Evolutionary conservation across 2,329 filamentous ascomycete species (phyloP), one percentile per base, ranked within the genome.

Genomic region (Fusarium xyrophilum): DNA sequence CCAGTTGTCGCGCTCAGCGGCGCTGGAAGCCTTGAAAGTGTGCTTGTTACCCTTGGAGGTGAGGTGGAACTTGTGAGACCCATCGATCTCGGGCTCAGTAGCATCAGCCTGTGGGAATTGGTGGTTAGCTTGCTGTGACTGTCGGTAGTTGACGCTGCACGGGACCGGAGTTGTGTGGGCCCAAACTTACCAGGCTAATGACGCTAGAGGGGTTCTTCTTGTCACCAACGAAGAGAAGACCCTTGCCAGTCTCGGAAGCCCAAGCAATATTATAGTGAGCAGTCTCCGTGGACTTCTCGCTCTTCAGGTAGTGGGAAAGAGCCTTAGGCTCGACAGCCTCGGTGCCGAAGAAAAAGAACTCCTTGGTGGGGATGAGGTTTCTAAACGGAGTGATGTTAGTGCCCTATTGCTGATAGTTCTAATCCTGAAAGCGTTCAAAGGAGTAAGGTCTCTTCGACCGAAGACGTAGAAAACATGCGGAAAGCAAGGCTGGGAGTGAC

Each of bases 221-320:
- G 82, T 97, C 91, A 76, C 91, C 90, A 81, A 93, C 92, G 86
- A 96, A 97, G 42, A 98, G 85, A 23, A 98, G 91, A 77, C 96
- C 96, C 86, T 97, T 97, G 80, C 95, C 95, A 63, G 95, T 97
- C 85, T 97, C 89, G 73, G 89, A 89, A 68, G 95, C 93, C 93
- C 96, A 97, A 36, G 96, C 91, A 73, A 89, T 91, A 74, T 91
- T 91, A 71, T 92, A 86, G 83, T 96, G 91, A 65, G 91, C 90
- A 71, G 90, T 80, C 66, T 86, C 85, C 56, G 89, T 85, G 59
- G 90, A 85, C 90, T 97, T 97, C 87, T 97, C 93, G 76, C 89
- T 90, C 82, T 93, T 93, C 74, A 96, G 86, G 84, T 95, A 97
- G 74, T 86, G 82, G 72, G 85, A 81, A 60, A 97, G 86, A 77